Base-by-base conservation (phyloP, 345 rosid species). In the Luvunga scandens region DNA sequence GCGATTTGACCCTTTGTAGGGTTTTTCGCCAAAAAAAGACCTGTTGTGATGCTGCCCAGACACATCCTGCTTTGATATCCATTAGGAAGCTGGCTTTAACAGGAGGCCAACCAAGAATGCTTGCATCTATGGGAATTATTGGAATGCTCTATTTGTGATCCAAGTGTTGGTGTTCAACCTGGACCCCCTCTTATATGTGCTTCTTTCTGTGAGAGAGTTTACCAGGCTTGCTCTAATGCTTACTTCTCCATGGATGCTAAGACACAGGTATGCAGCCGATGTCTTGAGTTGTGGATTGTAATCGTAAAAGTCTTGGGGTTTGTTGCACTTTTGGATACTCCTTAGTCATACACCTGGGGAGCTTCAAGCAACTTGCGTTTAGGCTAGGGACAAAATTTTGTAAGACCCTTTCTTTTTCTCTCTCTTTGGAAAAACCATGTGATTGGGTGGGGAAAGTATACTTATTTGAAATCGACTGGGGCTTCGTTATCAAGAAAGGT, bases 141-240 rank as follows among this genome's bases (percentile, higher is more conserved):
- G 89, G 99, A 97, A 86, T 97, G 98, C 78, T 93, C 99, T n/a
- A 88, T 94, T 68, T 97, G 99, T 28, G 97, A 97, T 78, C 99
- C 98, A 0, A 82, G 39, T 16, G 81, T 94, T 60, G 99, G 99
- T 33, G 84, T 88, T 73, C 91, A 87, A 83, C 96, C 94, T 7
- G 99, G 98, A 71, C 92, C 92, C 80, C 98, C 98, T 7, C 89
- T 88, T 24, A 82, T 97, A 36, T 97, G 99, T 38, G 72, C 84
- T 50, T 91, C 94, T 4, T 90, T 94, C 57, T 97, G 98, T 86
- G 88, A 93, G 60, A 81, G 82, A 84, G 94, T 91, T 72, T 91
- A 89, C 71, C 80, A 89, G 83, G 94, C 96, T 75, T 97, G 99
- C 83, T 83, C 87, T 36, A 80, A 77, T 75, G 98, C 98, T 48